Percentiles rank a stretch among this genome's conserved stretches.
phyloP scores from a whole-genome alignment of 768 basidiomycete species.

The Mycena albidolilacea region DNA sequence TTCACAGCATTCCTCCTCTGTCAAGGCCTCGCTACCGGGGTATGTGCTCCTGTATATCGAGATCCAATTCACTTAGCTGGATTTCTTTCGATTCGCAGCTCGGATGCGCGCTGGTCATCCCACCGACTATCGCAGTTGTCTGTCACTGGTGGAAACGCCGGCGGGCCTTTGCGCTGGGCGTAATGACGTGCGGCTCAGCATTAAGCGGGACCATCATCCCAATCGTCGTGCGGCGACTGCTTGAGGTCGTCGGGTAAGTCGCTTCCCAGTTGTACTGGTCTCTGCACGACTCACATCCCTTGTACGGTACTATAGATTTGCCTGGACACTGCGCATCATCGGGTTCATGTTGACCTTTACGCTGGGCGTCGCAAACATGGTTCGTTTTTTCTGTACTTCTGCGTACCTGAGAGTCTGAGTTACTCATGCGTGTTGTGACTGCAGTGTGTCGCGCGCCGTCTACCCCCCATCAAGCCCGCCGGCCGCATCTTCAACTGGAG shows the following conservation, averaged over 20 bases:
- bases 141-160: conserved; percentile 10
- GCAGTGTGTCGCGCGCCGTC: conserved; percentile 8
- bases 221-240: conserved; percentile 2
- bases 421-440: not conserved
- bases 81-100: conserved; percentile 8
- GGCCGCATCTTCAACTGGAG: not conserved
- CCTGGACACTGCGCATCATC: conserved; percentile 6
- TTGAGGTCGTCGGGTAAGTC: not conserved
- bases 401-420: not conserved
- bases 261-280: not conserved
- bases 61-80: not conserved
- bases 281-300: too few relatives aligned
- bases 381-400: not conserved
- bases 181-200: not conserved
- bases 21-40: conserved; percentile 6
- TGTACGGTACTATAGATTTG: conserved; percentile 3
- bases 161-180: not conserved
- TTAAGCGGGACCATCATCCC: not conserved
- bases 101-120: not conserved
- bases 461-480: not conserved
- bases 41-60: not conserved
- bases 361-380: not conserved
- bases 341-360: conserved; percentile 10
- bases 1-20: not conserved
- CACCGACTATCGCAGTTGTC: not conserved